Conservation (phyloP, 2,329 filamentous ascomycete species). For the Aspergillus thermomutatus region DNA sequence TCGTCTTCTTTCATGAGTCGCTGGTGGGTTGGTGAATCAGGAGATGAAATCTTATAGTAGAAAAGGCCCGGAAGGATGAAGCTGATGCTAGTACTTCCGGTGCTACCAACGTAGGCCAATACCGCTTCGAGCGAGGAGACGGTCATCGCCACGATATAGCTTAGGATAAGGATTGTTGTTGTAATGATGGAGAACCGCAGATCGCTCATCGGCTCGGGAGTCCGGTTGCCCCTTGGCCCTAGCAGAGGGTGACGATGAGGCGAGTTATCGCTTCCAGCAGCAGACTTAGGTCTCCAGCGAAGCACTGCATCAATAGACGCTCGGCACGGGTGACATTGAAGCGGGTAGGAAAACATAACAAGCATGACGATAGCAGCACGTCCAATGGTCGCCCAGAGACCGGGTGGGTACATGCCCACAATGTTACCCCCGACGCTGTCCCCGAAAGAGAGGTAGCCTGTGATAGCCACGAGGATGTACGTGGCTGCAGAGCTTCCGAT, state of each 20-base stretch:
- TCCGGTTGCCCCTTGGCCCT: conserved; percentile 37
- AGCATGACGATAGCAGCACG: conserved; percentile 93
- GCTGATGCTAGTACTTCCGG: conserved; percentile 90
- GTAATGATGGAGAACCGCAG: conserved; percentile 86
- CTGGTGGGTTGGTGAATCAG: conserved; percentile 82
- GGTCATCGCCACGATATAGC: conserved; percentile 85
- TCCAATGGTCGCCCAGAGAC: conserved; percentile 81
- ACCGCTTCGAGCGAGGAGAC: conserved; percentile 87
- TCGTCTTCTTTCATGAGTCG: conserved; percentile 88
- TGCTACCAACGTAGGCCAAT: conserved; percentile 90
- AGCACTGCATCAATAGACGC: conserved; percentile 94
- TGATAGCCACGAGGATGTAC: conserved; percentile 89
- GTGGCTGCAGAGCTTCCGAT: conserved; percentile 85
- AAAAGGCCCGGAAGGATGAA: conserved; percentile 96
- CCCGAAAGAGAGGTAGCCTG: conserved; percentile 93
- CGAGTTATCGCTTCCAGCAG: conserved; percentile 39
- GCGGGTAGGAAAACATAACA: conserved; percentile 92
- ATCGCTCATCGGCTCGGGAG: conserved; percentile 70
- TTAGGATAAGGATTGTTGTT: conserved; percentile 76
- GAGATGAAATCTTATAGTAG: conserved; percentile 96
- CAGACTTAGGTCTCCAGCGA: conserved; percentile 70
- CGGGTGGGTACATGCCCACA: conserved; percentile 80
- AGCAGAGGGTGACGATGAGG: conserved; percentile 45
- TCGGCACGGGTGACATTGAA: conserved; percentile 93
- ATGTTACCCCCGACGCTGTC: conserved; percentile 89